These are phyloP conservation scores for Alternaria postmessia DNA, from an alignment of 2,329 filamentous ascomycete genomes.

Conservation along the genomic window DNA sequence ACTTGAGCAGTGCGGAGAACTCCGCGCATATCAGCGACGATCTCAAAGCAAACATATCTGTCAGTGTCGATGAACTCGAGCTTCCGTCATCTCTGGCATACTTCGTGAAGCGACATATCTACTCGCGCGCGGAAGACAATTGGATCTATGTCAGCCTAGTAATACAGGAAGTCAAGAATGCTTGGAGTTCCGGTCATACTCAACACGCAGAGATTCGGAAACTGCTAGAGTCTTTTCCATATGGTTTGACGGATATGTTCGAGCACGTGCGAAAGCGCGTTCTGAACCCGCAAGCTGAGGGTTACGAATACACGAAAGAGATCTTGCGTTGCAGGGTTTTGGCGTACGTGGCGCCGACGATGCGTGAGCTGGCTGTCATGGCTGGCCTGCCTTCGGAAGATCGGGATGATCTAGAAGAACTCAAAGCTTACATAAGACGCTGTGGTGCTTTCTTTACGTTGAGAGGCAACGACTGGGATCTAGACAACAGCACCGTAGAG, in stretches of 20 bases:
- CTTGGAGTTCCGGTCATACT: constrained; percentile 14
- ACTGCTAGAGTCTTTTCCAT: constrained; percentile 33
- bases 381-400: constrained; percentile 29
- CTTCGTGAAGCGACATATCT: constrained; percentile 34
- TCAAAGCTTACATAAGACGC: constrained; percentile 28
- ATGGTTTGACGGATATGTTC: constrained; percentile 35
- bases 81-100: constrained; percentile 28
- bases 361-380: constrained; percentile 35
- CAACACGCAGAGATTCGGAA: constrained; percentile 28
- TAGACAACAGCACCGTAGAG: constrained; percentile 29
- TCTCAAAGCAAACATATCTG: constrained; percentile 26
- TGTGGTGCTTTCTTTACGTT: constrained; percentile 35
- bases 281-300: constrained; percentile 20
- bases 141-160: constrained; percentile 33
- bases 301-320: constrained; percentile 37
- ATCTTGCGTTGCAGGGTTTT: constrained; percentile 29
- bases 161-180: constrained; percentile 36
- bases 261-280: constrained; percentile 32
- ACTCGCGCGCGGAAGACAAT: constrained; percentile 31
- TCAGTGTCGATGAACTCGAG: constrained; percentile 24
- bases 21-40: constrained; percentile 25
- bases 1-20: constrained; percentile 29
- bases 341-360: constrained; percentile 28
- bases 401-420: constrained; percentile 19
- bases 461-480: constrained; percentile 25